Evolutionary conservation across 1,139 yeast genomes (phyloP).

Genomic region (Protomyces lactucae-debilis): DNA sequence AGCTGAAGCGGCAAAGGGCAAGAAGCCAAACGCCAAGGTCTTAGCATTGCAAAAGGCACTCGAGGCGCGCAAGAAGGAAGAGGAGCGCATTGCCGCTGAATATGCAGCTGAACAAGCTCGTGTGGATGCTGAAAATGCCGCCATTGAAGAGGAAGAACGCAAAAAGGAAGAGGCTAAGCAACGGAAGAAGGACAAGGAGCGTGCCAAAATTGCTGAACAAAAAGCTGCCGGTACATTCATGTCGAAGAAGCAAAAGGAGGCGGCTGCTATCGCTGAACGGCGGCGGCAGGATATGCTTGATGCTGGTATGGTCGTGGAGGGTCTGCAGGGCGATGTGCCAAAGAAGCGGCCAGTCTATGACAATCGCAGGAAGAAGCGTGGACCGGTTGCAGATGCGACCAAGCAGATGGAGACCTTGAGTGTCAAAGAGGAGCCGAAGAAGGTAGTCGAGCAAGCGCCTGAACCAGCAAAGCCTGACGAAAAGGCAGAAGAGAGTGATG

Average conservation of each 20-base stretch:
- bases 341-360: conserved; percentile 61
- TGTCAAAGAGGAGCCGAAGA: conserved; percentile 20
- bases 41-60: conserved; percentile 65
- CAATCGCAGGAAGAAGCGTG: conserved; percentile 58
- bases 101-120: conserved; percentile 59
- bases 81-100: conserved; percentile 49
- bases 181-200: conserved; percentile 66
- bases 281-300: conserved; percentile 83
- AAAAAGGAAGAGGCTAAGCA: conserved; percentile 66
- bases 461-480: conserved; percentile 7
- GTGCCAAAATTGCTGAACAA: conserved; percentile 78
- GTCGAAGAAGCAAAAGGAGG: conserved; percentile 93
- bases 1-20: conserved; percentile 43
- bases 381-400: conserved; percentile 1
- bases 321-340: conserved; percentile 46
- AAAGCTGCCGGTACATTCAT: conserved; percentile 80
- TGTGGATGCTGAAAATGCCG: conserved; percentile 62
- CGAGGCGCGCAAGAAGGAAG: conserved; percentile 60
- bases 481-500: conserved; percentile 37
- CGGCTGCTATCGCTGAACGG: conserved; percentile 76
- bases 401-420: conserved; percentile 12
- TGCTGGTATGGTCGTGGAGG: conserved; percentile 71
- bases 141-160: conserved; percentile 51
- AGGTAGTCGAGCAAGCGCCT: conserved; percentile 13
- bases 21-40: conserved; percentile 35